Evolutionary conservation across 495 filamentous ascomycete species (phyloP).

Genomic region (Cercophora samala): DNA sequence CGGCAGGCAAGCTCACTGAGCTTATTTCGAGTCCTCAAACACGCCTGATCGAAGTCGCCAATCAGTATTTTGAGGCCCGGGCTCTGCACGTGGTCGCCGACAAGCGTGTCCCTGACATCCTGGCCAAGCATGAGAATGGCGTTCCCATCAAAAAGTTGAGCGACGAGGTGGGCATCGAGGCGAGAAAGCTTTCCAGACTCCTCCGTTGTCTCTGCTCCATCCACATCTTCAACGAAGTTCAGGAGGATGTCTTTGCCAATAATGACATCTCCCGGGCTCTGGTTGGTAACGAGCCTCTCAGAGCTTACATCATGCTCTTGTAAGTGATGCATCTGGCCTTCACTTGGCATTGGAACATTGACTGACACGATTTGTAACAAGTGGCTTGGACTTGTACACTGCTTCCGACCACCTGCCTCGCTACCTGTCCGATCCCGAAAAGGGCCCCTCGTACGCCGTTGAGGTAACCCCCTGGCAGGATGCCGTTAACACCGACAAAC

Average conservation of each 20-base stretch:
- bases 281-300: neutral
- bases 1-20: neutral
- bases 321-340: neutral
- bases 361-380: neutral
- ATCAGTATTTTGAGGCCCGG: neutral
- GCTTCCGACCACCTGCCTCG: neutral
- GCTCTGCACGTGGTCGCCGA: neutral
- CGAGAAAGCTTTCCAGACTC: neutral
- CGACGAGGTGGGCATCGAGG: neutral
- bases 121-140: neutral
- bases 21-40: neutral
- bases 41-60: neutral
- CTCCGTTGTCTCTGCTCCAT: conserved; percentile 1
- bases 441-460: neutral
- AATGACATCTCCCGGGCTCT: neutral
- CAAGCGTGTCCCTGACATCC: neutral
- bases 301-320: conserved; percentile 1
- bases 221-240: neutral
- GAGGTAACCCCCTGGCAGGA: neutral
- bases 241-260: conserved; percentile 1
- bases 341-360: neutral
- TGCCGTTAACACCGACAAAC: neutral
- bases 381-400: neutral
- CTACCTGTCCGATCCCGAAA: neutral
- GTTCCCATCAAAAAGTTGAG: neutral